Evolutionary conservation across 352 stramenopile genomes (phyloP), one percentile per base, ranked within the genome.

Genomic region (Pythium chondricola): DNA sequence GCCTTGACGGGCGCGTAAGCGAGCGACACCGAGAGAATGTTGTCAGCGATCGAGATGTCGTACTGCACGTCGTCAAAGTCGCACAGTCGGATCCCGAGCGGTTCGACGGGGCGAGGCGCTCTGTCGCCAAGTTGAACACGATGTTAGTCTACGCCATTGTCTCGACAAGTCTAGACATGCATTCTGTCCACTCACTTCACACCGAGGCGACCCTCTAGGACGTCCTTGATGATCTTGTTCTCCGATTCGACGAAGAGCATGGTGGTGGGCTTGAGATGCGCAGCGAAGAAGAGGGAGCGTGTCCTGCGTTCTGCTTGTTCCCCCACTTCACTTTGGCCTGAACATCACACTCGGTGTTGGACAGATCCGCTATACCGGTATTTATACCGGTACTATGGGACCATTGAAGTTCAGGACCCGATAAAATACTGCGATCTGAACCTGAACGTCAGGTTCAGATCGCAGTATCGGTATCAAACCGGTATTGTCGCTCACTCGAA

Each of bases 41-140:
- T 83, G 52, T 79, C 64, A 25, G 47, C 71, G 45, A 93, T 91
- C 22, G 78, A 90, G 49, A 90, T 56, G 48, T 88, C 74, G 57
- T 90, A 89, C 62, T 93, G 79, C 38, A 87, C 76, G 66, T 93
- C 82, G 66, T 93, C 82, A 68, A 93, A 93, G 48, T 93, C 82
- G 51, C 79, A 90, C 42, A 93, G 47, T 29, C 72, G 74, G 49
- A 93, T 87, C 59, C 89, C 75, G 22, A 90, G 55, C 24, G 77
- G 68, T 51, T 87, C 59, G 24, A 93, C 77, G 11, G 82, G 82
- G 30, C 79, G 79, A 58, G 76, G 72, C 18, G 82, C 79, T 63
- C 82, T 93, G 52, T 27, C n/a, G n/a, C n/a, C n/a, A n/a, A n/a
- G n/a, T n/a, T n/a, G n/a, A n/a, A n/a, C n/a, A n/a, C n/a, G n/a